These are phyloP conservation scores for Aspergillus glaucus DNA, from an alignment of 2,329 filamentous ascomycete species.

Conservation along the genomic window DNA sequence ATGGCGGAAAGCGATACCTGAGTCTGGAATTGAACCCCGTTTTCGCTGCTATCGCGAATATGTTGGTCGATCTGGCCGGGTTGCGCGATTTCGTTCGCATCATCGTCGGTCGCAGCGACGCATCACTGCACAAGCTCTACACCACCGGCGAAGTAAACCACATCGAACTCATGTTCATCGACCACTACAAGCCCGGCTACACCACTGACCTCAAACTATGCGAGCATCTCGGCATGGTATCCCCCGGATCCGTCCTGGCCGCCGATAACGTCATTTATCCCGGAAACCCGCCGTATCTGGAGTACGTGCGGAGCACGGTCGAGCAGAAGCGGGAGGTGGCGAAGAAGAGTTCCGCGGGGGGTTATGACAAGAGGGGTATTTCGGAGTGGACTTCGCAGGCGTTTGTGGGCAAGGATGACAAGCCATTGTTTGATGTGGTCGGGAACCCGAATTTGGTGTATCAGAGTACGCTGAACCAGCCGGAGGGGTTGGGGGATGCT, in stretches of 20 bases:
- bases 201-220: slow-evolving; percentile 68
- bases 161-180: slow-evolving; percentile 70
- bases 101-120: slow-evolving; percentile 61
- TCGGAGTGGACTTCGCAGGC: slow-evolving; percentile 14
- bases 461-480: slow-evolving; percentile 44
- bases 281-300: slow-evolving; percentile 43
- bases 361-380: slow-evolving; percentile 16
- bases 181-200: slow-evolving; percentile 75
- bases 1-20: slow-evolving; percentile 61
- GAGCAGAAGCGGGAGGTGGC: slow-evolving; percentile 52
- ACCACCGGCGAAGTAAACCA: slow-evolving; percentile 47
- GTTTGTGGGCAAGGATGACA: slow-evolving; percentile 19
- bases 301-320: slow-evolving; percentile 62
- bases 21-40: slow-evolving; percentile 68
- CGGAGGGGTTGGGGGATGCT: slow-evolving; percentile 24
- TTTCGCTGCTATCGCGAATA: slow-evolving; percentile 63
- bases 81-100: slow-evolving; percentile 65
- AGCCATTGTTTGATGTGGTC: slow-evolving; percentile 21
- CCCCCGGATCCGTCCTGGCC: slow-evolving; percentile 44
- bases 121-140: slow-evolving; percentile 58
- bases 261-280: slow-evolving; percentile 42
- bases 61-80: slow-evolving; percentile 67
- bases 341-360: slow-evolving; percentile 16
- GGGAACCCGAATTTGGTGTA: slow-evolving; percentile 63
- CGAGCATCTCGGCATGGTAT: slow-evolving; percentile 62